Evolutionary conservation across 1,284 basidiomycete genomes (phyloP), one percentile per base, ranked within the genome.

Genomic region (Puccinia triticina): DNA sequence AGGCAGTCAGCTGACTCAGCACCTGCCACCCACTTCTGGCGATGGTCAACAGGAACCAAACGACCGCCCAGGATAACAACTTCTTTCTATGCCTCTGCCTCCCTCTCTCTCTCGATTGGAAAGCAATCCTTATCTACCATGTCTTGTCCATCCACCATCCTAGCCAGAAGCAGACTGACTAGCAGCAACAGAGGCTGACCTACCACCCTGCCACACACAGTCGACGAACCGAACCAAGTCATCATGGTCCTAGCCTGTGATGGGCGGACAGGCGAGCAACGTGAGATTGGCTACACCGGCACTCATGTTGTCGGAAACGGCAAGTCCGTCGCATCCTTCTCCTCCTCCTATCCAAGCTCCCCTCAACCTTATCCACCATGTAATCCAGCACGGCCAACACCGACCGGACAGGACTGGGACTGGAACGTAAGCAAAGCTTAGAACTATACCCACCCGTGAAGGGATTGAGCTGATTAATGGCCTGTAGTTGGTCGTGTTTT

Each of bases 261-360:
- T 86, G 96, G 97, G 88, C 97, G 95, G 91, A 90, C 93, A 4
- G 95, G 94, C 85, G 93, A 94, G 82, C 92, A 93, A 84, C 91
- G 91, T 86, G 93, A 96, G 86, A 92, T 99, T 86, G 91, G 92
- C 73, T 99, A 99, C 89, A 97, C 94, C 85, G 95, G 94, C 88
- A 97, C 94, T 91, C 98, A 98, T 89, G 94, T 99, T 86, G 94
- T 96, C 87, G 96, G 97, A 83, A 99, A 99, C 87, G 97, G 96
- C 87, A 99, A 94, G 96, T 95, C 85, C 83, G 91, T 86, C 32
- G n/a, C 40, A n/a, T 87, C 74, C 84, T 57, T 57, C 55, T 46
- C 53, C 66, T 37, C 55, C 82, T 67, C 64, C 61, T 23, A 5
- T 32, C 40, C 64, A 55, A 74, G 46, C 53, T 73, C 57, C 61